A percentile compares a stretch with the other conserved stretches of the same genome.
Conservation (phyloP, 2,329 filamentous ascomycete species). For the Pseudopithomyces chartarum region DNA sequence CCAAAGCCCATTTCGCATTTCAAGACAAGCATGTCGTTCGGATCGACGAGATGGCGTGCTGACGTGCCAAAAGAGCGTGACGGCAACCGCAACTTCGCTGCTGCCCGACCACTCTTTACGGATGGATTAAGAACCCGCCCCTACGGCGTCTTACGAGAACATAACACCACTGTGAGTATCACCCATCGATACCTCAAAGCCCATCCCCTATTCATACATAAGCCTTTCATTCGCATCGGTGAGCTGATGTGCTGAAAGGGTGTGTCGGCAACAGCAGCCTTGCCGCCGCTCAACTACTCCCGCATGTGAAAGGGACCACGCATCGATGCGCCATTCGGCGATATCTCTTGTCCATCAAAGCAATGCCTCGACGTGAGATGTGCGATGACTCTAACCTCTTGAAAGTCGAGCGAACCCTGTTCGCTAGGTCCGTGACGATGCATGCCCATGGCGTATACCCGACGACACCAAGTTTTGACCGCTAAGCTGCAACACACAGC, state of each 20-base stretch:
- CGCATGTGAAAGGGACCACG: neutral
- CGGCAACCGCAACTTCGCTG: neutral
- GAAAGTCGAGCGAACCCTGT: neutral
- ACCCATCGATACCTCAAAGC: neutral
- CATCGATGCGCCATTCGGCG: neutral
- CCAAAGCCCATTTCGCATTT: neutral
- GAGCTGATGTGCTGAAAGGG: neutral
- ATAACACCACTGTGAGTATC: neutral
- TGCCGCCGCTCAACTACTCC: neutral
- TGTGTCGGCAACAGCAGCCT: neutral
- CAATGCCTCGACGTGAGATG: neutral
- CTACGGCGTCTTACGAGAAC: neutral
- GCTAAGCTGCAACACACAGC: neutral
- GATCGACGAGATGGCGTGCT: neutral
- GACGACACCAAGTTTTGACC: neutral
- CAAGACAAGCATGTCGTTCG: neutral
- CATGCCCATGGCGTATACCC: neutral
- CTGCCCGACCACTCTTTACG: neutral
- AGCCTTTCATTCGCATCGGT: neutral
- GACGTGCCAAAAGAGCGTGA: neutral
- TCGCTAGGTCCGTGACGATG: neutral
- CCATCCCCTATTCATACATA: neutral
- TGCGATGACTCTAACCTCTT: neutral
- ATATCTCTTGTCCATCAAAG: neutral
- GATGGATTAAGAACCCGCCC: neutral